Evolutionary conservation across 2,329 filamentous ascomycete species (phyloP).

Genomic region (Harringtonia lauricola): DNA sequence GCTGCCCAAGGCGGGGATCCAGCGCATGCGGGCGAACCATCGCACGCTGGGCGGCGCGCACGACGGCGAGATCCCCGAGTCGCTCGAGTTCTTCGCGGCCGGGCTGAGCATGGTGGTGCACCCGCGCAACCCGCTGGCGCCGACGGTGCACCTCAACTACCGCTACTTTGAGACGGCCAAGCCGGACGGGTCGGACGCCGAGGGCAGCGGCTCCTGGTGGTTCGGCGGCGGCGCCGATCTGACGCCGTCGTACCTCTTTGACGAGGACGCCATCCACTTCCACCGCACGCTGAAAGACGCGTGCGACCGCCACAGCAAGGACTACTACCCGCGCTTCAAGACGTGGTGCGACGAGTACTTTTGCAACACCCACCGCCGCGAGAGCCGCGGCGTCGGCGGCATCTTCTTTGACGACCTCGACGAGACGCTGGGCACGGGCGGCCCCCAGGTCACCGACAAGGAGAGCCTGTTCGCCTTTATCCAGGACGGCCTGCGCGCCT

Average conservation of each 20-base stretch:
- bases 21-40: conserved; percentile 90
- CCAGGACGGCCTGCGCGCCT: conserved; percentile 73
- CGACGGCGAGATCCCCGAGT: conserved; percentile 46
- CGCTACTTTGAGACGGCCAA: conserved; percentile 96
- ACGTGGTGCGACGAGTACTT: conserved; percentile 99
- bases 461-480: conserved; percentile 87
- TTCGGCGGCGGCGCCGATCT: conserved; percentile 93
- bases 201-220: conserved; percentile 76
- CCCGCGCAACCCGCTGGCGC: conserved; percentile 90
- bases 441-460: conserved; percentile 38
- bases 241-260: conserved; percentile 88
- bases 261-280: conserved; percentile 95
- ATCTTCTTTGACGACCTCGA: conserved; percentile 99
- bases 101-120: conserved; percentile 90
- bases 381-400: conserved; percentile 79
- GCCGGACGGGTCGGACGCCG: conserved; percentile 62
- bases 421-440: conserved; percentile 52
- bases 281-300: conserved; percentile 85
- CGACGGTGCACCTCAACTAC: conserved; percentile 96
- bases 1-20: conserved; percentile 75
- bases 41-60: conserved; percentile 57
- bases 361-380: conserved; percentile 79
- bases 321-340: conserved; percentile 91
- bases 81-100: conserved; percentile 88
- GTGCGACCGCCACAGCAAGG: conserved; percentile 86